Evolutionary conservation across 192 early-diverging fungal genomes (phyloP).

Genomic region (Linnemannia hyalina): DNA sequence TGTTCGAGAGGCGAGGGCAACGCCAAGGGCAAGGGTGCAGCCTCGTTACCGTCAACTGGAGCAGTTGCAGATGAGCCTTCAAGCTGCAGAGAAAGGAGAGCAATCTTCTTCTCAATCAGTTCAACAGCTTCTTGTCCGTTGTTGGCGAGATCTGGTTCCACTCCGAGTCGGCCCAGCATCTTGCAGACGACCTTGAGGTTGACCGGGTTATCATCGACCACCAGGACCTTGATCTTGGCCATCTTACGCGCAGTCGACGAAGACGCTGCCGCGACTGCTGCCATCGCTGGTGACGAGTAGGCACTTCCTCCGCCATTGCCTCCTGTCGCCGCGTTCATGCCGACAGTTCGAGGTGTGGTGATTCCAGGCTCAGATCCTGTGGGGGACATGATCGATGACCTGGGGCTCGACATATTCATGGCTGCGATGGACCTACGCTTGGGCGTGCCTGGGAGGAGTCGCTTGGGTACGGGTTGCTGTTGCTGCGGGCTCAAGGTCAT

Average conservation of each 20-base stretch:
- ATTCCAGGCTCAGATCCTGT: conserved; percentile 2
- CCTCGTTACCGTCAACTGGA: background rate
- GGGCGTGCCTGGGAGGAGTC: conserved; percentile 6
- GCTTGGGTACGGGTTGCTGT: background rate
- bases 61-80: background rate
- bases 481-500: background rate
- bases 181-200: conserved; percentile 56
- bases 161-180: conserved; percentile 51
- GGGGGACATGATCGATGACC: background rate
- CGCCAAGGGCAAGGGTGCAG: background rate
- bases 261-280: conserved; percentile 37
- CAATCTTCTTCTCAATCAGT: conserved; percentile 52
- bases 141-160: conserved; percentile 43
- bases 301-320: background rate
- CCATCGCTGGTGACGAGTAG: conserved; percentile 30
- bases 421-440: conserved; percentile 2
- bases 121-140: conserved; percentile 59
- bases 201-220: conserved; percentile 65
- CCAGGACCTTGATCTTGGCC: conserved; percentile 45
- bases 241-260: conserved; percentile 29
- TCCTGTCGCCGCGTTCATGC: background rate
- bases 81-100: conserved; percentile 14
- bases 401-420: background rate
- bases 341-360: background rate
- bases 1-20: background rate